phyloP scores from a whole-genome alignment of 169 alveolate species.

The Babesia bigemina region DNA sequence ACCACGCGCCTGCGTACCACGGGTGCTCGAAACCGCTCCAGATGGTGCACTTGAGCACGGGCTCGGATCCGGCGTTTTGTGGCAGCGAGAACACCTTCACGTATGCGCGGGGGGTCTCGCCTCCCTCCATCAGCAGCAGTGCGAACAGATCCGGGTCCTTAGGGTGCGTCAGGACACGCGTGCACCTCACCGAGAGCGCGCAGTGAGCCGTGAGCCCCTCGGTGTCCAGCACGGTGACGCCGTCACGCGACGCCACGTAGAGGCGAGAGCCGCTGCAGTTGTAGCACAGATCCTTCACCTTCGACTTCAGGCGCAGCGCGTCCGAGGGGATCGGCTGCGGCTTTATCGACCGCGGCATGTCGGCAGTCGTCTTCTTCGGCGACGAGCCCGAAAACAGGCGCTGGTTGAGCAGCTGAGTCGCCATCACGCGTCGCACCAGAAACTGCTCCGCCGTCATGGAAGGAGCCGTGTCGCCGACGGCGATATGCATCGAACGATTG shows the following conservation, averaged over 20 bases:
- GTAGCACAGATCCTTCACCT: conserved; percentile 49
- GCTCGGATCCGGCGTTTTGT: neutral
- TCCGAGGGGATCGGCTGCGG: conserved; percentile 24
- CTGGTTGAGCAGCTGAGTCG: conserved; percentile 37
- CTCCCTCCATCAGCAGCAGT: conserved; percentile 43
- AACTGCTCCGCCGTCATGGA: conserved; percentile 51
- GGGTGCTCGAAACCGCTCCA: conserved; percentile 50
- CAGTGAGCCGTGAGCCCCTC: conserved; percentile 23
- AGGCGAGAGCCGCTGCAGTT: conserved; percentile 57
- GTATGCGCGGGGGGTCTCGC: conserved; percentile 33
- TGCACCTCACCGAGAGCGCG: conserved; percentile 30
- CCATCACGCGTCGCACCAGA: conserved; percentile 19
- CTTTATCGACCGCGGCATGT: conserved; percentile 9
- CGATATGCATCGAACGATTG: conserved; percentile 23
- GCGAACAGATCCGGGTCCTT: conserved; percentile 50
- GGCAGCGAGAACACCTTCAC: conserved; percentile 38
- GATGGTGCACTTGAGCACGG: conserved; percentile 4
- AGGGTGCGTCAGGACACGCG: conserved; percentile 56
- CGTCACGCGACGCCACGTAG: conserved; percentile 58
- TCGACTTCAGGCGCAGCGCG: conserved; percentile 44
- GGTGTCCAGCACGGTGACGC: conserved; percentile 26
- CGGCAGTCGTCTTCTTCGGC: conserved; percentile 33
- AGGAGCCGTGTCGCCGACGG: conserved; percentile 50
- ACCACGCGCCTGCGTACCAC: conserved; percentile 70
- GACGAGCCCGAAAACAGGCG: conserved; percentile 12